These are phyloP conservation scores for Fusarium heterosporum DNA, from an alignment of 2,329 filamentous ascomycete genomes.

Conservation along the genomic window DNA sequence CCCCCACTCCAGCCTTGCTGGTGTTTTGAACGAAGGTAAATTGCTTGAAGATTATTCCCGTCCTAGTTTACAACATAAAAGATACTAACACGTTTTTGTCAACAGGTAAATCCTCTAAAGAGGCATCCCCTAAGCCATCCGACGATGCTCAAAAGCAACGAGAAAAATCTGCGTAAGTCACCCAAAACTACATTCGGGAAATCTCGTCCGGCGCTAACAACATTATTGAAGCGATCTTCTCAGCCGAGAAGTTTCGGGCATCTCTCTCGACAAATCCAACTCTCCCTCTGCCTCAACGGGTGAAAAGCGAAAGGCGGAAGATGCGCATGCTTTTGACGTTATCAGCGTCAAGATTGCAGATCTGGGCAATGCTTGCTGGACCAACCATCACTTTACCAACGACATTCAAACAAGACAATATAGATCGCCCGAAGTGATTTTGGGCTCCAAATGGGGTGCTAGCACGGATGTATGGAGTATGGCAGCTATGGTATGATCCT, in stretches of 20 bases:
- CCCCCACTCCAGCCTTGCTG: slow-evolving; percentile 81
- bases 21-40: slow-evolving; percentile 84
- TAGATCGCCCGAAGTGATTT: slow-evolving; percentile 94
- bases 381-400: slow-evolving; percentile 98
- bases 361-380: slow-evolving; percentile 98
- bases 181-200: background rate
- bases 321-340: slow-evolving; percentile 71
- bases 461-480: slow-evolving; percentile 99
- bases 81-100: slow-evolving; percentile 23
- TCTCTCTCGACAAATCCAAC: slow-evolving; percentile 83
- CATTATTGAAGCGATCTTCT: slow-evolving; percentile 76
- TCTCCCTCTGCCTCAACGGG: slow-evolving; percentile 63
- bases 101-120: slow-evolving; percentile 54
- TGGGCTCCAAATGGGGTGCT: slow-evolving; percentile 98
- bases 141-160: slow-evolving; percentile 81
- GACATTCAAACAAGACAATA: slow-evolving; percentile 99
- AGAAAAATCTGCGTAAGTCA: slow-evolving; percentile 90
- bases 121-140: slow-evolving; percentile 63
- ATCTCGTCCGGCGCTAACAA: slow-evolving; percentile 21
- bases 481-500: slow-evolving; percentile 87
- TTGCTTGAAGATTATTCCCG: background rate
- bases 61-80: background rate
- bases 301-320: slow-evolving; percentile 73
- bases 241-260: slow-evolving; percentile 92
- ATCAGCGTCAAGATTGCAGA: slow-evolving; percentile 99